Percentiles rank a stretch among this genome's conserved stretches.
Evolutionary conservation across 768 basidiomycete genomes (phyloP).

Genomic region (Boletellus ananas): DNA sequence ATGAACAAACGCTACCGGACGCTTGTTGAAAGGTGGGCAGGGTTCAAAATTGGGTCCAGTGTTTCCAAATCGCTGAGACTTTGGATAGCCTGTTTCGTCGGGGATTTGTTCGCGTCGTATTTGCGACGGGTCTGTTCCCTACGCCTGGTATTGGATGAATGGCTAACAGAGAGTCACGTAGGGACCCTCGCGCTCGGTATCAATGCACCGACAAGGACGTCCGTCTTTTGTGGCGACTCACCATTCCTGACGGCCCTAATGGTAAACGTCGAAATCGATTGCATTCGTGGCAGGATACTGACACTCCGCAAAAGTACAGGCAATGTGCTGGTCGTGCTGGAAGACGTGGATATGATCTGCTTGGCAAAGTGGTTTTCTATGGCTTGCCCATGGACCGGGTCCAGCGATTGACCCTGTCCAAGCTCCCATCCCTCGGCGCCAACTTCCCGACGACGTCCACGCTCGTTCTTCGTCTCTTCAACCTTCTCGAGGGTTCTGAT

Average conservation of each 20-base stretch:
- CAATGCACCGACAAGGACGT: slow-evolving; percentile 67
- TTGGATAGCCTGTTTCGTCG: slow-evolving; percentile 45
- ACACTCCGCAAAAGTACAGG: slow-evolving; percentile 45
- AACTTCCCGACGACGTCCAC: slow-evolving; percentile 68
- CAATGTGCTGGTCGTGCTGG: slow-evolving; percentile 75
- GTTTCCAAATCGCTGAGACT: background rate
- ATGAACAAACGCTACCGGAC: slow-evolving; percentile 62
- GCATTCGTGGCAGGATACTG: background rate
- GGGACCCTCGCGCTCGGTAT: slow-evolving; percentile 72
- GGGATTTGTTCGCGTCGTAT: slow-evolving; percentile 60
- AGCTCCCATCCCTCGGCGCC: slow-evolving; percentile 56
- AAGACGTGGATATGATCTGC: slow-evolving; percentile 63
- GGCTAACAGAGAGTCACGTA: slow-evolving; percentile 15
- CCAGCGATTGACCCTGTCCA: slow-evolving; percentile 60
- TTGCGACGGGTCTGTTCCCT: slow-evolving; percentile 51
- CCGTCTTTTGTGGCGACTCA: slow-evolving; percentile 62
- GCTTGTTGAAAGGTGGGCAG: slow-evolving; percentile 50
- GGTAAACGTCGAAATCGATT: slow-evolving; percentile 33
- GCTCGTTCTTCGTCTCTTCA: slow-evolving; percentile 59
- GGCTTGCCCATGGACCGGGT: slow-evolving; percentile 61
- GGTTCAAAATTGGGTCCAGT: background rate
- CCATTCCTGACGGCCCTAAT: slow-evolving; percentile 57
- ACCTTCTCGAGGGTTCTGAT: slow-evolving; percentile 59
- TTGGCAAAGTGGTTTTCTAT: slow-evolving; percentile 72
- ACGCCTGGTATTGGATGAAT: background rate